These are phyloP conservation scores for Pseudonitzschia delicatissima DNA, from an alignment of 108 stramenopile species.

Conservation along the genomic window DNA sequence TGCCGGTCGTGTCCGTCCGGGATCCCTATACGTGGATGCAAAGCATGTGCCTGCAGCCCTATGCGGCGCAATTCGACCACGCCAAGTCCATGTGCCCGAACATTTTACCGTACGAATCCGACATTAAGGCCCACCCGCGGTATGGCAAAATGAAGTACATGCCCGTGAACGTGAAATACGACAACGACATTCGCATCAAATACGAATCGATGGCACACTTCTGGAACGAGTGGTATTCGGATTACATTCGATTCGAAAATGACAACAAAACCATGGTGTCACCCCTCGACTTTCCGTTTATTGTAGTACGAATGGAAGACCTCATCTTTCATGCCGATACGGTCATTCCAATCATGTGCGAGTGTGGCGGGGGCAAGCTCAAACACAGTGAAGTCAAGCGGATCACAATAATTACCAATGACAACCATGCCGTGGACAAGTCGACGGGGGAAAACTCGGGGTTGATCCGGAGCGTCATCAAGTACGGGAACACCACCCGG, in stretches of 20 bases:
- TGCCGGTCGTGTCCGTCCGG: conserved; percentile 60
- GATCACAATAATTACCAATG: conserved; percentile 35
- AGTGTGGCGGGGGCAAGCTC: conserved; percentile 47
- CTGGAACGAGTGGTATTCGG: conserved; percentile 65
- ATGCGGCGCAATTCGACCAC: conserved; percentile 51
- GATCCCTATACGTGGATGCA: conserved; percentile 81
- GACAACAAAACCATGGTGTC: background rate
- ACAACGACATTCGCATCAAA: conserved; percentile 7
- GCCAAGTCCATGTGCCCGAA: conserved; percentile 46
- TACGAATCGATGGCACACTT: conserved; percentile 49
- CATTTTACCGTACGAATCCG: conserved; percentile 42
- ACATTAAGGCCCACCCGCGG: conserved; percentile 21
- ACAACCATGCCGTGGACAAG: conserved; percentile 16
- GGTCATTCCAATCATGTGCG: conserved; percentile 48
- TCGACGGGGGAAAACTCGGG: background rate
- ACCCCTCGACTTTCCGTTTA: conserved; percentile 31
- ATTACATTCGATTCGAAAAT: conserved; percentile 25
- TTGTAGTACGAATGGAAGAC: conserved; percentile 70
- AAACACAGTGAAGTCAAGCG: conserved; percentile 6
- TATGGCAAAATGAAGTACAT: conserved; percentile 28
- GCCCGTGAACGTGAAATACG: conserved; percentile 10
- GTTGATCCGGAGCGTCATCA: conserved; percentile 21
- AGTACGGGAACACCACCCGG: conserved; percentile 20
- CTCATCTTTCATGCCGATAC: conserved; percentile 51
- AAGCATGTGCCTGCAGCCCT: conserved; percentile 57